Evolutionary conservation across 805 yeast genomes (phyloP), one percentile per base, ranked within the genome.

Genomic region (Lachancea sp.): DNA sequence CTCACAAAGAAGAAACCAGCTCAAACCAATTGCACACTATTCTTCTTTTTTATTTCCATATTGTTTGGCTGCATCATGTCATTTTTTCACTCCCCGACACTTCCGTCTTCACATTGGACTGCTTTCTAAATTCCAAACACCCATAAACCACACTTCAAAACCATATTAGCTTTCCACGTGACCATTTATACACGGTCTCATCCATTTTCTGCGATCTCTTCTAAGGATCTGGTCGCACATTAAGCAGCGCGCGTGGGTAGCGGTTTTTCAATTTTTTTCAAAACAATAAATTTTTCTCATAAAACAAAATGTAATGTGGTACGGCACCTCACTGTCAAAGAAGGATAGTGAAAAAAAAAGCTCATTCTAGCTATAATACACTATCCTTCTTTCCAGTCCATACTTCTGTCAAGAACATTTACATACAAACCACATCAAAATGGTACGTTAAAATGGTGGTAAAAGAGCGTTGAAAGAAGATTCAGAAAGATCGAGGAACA

Each of bases 391-490:
- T 29, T 29, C 31, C 3, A 5, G 11, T 13, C 13, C 13, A 13
- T 7, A 12, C 13, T 29, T 29, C 11, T 29, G 13, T 11, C 31
- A 29, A 29, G 31, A 29, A 7, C 13, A 7, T 6, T 11, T 29
- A 7, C 31, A 29, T 29, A 29, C 31, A n/a, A 36, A 42, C 41
- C 44, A 49, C 42, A 46, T 50, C 51, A 53, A 51, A 51, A 53
- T 53, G 57, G 57, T 53, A 53, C 55, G 57, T 53, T 48, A 41
- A 34, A 25, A 32, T 30, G 45, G 25, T 22, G 36, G 36, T 8
- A 10, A 31, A 39, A 18, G 26, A 37, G 12, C 4, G 19, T 16
- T 22, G 25, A n/a, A 26, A 19, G 19, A 8, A 8, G 33, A 29
- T 25, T 16, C 15, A 12, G 36, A 17, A 6, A 19, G 26, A 26